Base-by-base conservation (phyloP, 768 basidiomycete genomes). In the Pholiota molesta region DNA sequence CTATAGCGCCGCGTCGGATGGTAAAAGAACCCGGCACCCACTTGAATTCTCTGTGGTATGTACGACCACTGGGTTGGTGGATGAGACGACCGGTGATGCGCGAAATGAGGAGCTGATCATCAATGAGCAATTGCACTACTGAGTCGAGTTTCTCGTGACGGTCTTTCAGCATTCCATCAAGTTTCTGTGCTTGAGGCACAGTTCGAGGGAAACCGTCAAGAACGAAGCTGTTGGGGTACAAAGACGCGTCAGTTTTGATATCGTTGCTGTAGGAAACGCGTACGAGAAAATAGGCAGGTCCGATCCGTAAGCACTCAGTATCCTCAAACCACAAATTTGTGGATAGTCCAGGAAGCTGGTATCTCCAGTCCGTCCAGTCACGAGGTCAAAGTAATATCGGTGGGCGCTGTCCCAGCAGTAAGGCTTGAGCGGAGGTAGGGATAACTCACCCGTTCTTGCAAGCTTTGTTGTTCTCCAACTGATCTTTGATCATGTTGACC, bases 131-230 rank as follows among this genome's bases (percentile, higher is more conserved):
- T 74, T 99, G 90, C 40, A 98, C 87, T 62, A 94, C 95, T n/a
- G 85, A 88, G 78, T 99, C 89, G 55, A 99, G 85, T 71, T 90
- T 91, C 79, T 98, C 95, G 68, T 91, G 88, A 71, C 91, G 89
- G 5, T 72, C 75, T 14, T 82, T 73, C 47, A 99, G 87, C 97
- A 99, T 98, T 62, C 81, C 78, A 72, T 97, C 97, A 58, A 99
- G 89, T 77, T 97, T 99, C 77, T 96, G 86, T 2, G 97, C 97
- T 71, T 99, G 97, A 10, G 92, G 89, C 37, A 99, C 94, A 4
- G 97, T 99, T 45, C 97, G 90, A 44, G 97, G 97, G 86, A 99
- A 99, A n/a, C 97, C 97, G 71, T 99, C 97, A 55, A 99, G 83
- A 60, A 99, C 97, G 77, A 99, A 99, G 39, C 97, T 99, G 67